Evolutionary conservation across 1,284 basidiomycete species (phyloP), one percentile per base, ranked within the genome.

Genomic region (Hortiboletus rubellus): DNA sequence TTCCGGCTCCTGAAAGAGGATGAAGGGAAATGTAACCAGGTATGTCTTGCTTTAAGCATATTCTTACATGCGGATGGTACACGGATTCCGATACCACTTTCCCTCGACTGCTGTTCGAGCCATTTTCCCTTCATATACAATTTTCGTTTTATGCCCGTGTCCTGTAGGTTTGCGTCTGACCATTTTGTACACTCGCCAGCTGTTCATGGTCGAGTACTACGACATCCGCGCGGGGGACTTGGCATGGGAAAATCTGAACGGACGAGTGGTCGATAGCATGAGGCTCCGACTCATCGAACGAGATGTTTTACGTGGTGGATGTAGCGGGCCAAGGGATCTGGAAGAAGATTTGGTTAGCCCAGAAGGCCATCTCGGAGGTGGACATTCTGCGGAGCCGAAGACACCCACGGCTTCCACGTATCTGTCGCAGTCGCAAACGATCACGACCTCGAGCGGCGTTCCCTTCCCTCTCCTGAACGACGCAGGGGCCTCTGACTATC

Each of bases 141-240:
- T 50, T 48, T 45, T 41, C 33, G 9, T 55, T 44, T 51, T 40
- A 24, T 58, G 47, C 50, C n/a, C 43, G 38, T 41, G 18, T 50
- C 34, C 18, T 27, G 27, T 55, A 53, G 34, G 37, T 56, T 50
- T 37, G 8, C 6, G 24, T 61, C 70, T 73, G 34, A 70, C 64
- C n/a, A 34, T 30, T 45, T 61, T 55, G 33, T 55, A 40, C 55
- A 27, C 51, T 47, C 57, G 51, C 14, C 68, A 81, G 72, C 69
- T 77, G 30, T 88, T 82, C 69, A 72, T 73, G 46, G 80, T 84
- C 46, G 86, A 90, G 60, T 91, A 82, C 64, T 84, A 78, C 66
- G 86, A 91, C 65, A 74, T 80, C 22, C 78, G 84, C 34, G 78
- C 81, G 45, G 82, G 83, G 7, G 72, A 74, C 37, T 73, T 75